Percentiles rank a stretch among this genome's conserved stretches.
These are phyloP conservation scores for Mortierella sp. DNA, from an alignment of 371 early-diverging fungal species.

Conservation along the genomic window DNA sequence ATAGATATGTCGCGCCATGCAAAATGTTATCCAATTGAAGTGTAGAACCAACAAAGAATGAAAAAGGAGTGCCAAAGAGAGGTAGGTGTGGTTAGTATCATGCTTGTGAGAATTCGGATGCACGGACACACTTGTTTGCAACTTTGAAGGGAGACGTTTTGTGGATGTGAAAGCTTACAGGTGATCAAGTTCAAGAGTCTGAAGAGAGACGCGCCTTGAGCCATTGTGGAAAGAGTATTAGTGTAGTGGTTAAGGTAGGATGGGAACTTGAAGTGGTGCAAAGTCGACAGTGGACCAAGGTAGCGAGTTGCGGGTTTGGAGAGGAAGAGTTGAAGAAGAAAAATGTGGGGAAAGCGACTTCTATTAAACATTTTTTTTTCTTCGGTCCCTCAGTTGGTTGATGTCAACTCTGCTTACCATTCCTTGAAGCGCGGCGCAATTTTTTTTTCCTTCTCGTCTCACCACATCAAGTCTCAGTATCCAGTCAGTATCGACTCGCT, in stretches of 20 bases:
- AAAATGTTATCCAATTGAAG: neutral
- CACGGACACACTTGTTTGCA: neutral
- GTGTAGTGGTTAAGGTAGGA: neutral
- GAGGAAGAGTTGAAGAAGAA: neutral
- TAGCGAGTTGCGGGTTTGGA: neutral
- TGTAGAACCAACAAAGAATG: neutral
- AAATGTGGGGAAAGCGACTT: neutral
- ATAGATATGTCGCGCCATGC: too few relatives aligned
- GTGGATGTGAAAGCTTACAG: constrained; percentile 17
- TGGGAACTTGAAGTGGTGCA: neutral
- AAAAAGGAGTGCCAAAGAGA: neutral
- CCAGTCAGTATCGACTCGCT: neutral
- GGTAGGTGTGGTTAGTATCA: neutral
- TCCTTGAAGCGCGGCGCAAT: neutral
- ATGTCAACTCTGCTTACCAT: neutral
- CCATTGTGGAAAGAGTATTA: constrained; percentile 26
- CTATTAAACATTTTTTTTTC: neutral
- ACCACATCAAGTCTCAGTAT: neutral
- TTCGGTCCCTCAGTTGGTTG: neutral
- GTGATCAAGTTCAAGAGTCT: constrained; percentile 44
- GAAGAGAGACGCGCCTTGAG: constrained; percentile 51
- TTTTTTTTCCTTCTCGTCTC: constrained; percentile 13
- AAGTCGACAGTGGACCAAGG: neutral
- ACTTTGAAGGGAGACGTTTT: neutral
- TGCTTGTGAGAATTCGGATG: neutral